Conservation (phyloP, 2,329 filamentous ascomycete species). For the Neurospora sp. region DNA sequence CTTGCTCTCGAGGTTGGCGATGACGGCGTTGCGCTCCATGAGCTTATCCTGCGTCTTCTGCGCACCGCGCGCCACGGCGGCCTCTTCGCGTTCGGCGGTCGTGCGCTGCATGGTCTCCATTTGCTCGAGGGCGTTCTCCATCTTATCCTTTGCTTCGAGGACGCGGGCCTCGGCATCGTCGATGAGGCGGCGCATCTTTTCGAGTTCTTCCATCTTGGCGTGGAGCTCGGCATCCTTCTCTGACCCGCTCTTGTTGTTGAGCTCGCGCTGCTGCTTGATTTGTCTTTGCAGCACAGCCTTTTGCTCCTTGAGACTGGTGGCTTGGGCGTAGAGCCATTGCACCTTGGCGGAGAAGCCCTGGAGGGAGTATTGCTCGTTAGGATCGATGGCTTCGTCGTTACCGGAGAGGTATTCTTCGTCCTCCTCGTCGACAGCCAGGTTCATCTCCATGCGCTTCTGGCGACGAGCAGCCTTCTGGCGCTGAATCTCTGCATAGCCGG, state of each 20-base stretch:
- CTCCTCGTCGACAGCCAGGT: conserved; percentile 38
- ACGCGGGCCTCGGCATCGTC: conserved; percentile 25
- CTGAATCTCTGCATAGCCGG: conserved; percentile 45
- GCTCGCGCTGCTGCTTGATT: conserved; percentile 88
- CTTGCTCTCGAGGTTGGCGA: conserved; percentile 33
- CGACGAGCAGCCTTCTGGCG: conserved; percentile 43
- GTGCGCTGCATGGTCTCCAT: conserved; percentile 30
- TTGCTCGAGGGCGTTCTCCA: conserved; percentile 37
- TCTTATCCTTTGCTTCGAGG: conserved; percentile 35
- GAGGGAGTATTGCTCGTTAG: conserved; percentile 57
- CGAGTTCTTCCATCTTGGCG: conserved; percentile 46
- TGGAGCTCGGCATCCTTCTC: conserved; percentile 57
- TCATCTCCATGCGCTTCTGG: conserved; percentile 44
- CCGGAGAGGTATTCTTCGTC: conserved; percentile 54
- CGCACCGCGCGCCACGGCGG: conserved; percentile 22
- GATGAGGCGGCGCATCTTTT: conserved; percentile 24
- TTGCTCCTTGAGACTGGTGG: conserved; percentile 74
- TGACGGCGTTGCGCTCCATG: conserved; percentile 32
- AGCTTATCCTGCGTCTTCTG: conserved; percentile 30
- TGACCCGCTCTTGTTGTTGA: conserved; percentile 78
- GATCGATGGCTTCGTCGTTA: conserved; percentile 44
- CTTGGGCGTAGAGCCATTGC: conserved; percentile 65
- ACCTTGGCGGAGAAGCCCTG: conserved; percentile 69
- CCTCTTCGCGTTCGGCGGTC: conserved; percentile 20
- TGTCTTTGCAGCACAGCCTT: conserved; percentile 83